Conservation (phyloP, 2,329 filamentous ascomycete species). For the Curvularia lunata region DNA sequence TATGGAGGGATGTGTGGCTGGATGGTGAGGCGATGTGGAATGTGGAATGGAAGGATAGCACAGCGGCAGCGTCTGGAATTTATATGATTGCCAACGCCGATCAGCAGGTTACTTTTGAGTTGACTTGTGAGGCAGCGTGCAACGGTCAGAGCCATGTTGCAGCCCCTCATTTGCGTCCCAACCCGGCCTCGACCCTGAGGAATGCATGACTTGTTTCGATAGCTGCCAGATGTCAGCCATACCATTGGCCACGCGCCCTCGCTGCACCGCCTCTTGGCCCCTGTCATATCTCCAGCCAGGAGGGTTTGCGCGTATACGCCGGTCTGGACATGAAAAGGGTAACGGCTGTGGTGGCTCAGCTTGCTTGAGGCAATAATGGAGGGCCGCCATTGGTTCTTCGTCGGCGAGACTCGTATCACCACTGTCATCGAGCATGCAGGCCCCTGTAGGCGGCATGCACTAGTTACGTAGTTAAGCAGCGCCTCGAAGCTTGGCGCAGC, state of each 20-base stretch:
- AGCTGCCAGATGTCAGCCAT: conserved; percentile 5
- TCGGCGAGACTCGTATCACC: conserved; percentile 6
- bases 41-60: not conserved
- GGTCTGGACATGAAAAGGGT: conserved; percentile 10
- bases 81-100: conserved; percentile 10
- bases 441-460: conserved; percentile 18
- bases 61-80: conserved; percentile 4
- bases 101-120: not conserved
- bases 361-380: not conserved
- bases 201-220: conserved; percentile 16
- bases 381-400: conserved; percentile 12
- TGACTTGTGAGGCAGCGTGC: not conserved
- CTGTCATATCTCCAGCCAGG: conserved; percentile 2
- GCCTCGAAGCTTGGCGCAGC: conserved; percentile 33
- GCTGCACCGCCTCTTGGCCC: conserved; percentile 25
- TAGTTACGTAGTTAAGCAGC: conserved; percentile 23
- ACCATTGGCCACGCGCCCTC: conserved; percentile 21
- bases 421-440: conserved; percentile 15
- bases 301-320: conserved; percentile 2
- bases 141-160: not conserved
- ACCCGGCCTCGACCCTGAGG: conserved; percentile 12
- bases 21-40: not conserved
- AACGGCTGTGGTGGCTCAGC: conserved; percentile 21
- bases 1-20: not conserved
- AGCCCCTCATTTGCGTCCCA: not conserved